Conservation (phyloP, 73 alveolate genomes). For the Tetrahymena elliotti region DNA sequence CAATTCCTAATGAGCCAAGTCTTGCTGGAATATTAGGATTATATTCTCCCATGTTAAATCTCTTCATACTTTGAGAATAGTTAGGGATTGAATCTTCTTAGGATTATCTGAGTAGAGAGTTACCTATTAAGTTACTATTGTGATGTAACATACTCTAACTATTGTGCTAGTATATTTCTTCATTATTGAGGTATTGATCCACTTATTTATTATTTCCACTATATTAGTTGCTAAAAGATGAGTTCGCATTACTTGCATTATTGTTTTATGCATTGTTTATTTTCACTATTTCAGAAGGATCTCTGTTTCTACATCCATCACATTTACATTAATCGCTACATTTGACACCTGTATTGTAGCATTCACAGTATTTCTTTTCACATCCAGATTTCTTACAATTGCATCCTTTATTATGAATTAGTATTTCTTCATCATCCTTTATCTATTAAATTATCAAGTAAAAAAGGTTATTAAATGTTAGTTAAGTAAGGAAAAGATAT, state of each 20-base stretch:
- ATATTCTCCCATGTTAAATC: background rate
- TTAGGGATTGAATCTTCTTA: background rate
- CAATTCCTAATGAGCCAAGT: background rate
- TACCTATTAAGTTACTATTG: background rate
- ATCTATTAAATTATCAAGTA: too few species aligned
- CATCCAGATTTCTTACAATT: constrained; percentile 65
- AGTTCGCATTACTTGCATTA: background rate
- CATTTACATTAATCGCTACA: constrained; percentile 53
- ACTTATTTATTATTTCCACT: background rate
- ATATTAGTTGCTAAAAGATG: background rate
- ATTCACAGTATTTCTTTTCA: constrained; percentile 60
- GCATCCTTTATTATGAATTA: constrained; percentile 40
- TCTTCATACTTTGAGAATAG: background rate
- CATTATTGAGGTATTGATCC: background rate
- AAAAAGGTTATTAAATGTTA: too few species aligned
- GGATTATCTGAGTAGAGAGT: background rate
- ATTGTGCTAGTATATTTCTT: background rate
- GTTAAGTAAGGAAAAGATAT: too few species aligned
- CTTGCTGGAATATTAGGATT: background rate
- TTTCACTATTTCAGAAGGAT: background rate
- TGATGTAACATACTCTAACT: background rate
- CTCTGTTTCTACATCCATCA: constrained; percentile 18
- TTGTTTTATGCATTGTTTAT: background rate
- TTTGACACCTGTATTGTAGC: constrained; percentile 43
- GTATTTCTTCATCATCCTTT: background rate